Conservation (phyloP, 2,329 filamentous ascomycete species). For the Cladosporium sp. region DNA sequence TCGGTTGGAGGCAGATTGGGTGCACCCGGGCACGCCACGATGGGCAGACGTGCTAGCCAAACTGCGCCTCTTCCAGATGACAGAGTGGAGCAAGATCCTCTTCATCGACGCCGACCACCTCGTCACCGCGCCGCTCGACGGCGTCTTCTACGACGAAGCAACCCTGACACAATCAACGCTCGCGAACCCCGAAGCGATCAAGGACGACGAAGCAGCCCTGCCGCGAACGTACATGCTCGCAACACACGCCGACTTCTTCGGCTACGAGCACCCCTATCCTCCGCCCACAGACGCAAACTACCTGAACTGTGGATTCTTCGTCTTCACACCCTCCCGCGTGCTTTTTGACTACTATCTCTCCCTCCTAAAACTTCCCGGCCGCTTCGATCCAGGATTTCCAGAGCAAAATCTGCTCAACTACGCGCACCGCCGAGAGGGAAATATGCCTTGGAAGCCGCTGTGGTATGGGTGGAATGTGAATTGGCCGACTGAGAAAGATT, state of each 20-base stretch:
- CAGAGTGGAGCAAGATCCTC: constrained; percentile 32
- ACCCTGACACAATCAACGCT: constrained; percentile 30
- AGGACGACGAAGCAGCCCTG: constrained; percentile 33
- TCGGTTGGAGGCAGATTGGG: constrained; percentile 31
- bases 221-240: constrained; percentile 40
- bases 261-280: constrained; percentile 31
- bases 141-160: constrained; percentile 35
- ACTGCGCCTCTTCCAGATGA: constrained; percentile 33
- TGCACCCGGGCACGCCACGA: constrained; percentile 22
- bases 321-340: constrained; percentile 31
- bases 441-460: constrained; percentile 39
- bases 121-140: constrained; percentile 28
- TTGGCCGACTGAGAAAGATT: constrained; percentile 36
- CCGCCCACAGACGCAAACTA: constrained; percentile 27
- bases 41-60: constrained; percentile 36
- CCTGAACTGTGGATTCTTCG: constrained; percentile 37
- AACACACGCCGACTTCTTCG: constrained; percentile 29
- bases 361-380: constrained; percentile 29
- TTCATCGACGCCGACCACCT: constrained; percentile 34
- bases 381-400: constrained; percentile 31
- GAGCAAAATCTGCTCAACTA: constrained; percentile 41
- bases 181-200: constrained; percentile 19
- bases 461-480: constrained; percentile 39
- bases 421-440: constrained; percentile 35
- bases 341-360: constrained; percentile 36